These are phyloP conservation scores for Pseudogymnoascus sp. DNA, from an alignment of 2,329 filamentous ascomycete genomes.

Conservation along the genomic window DNA sequence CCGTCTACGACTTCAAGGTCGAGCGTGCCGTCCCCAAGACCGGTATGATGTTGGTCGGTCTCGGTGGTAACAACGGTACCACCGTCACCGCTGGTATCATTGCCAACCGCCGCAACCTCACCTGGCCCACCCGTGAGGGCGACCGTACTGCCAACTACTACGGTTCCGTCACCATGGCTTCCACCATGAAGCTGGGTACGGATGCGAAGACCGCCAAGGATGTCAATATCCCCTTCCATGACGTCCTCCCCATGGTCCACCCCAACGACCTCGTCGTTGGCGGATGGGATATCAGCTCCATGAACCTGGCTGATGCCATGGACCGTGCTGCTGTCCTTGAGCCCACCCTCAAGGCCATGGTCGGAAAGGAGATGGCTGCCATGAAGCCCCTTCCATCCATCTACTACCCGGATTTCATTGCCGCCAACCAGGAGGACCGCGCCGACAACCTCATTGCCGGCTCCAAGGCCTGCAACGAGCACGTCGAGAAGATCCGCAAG, in stretches of 20 bases:
- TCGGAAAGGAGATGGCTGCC: conserved; percentile 85
- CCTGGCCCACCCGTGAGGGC: conserved; percentile 92
- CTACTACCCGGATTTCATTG: conserved; percentile 99
- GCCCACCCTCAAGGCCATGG: conserved; percentile 81
- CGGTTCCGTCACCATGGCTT: conserved; percentile 93
- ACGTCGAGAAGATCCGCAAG: conserved; percentile 86
- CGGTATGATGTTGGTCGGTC: conserved; percentile 95
- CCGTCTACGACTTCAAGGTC: conserved; percentile 93
- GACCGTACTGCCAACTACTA: conserved; percentile 88
- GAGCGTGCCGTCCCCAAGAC: conserved; percentile 88
- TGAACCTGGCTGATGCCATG: conserved; percentile 88
- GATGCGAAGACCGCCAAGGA: conserved; percentile 78
- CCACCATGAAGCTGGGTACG: conserved; percentile 91
- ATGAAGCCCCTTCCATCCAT: conserved; percentile 88
- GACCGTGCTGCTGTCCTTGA: conserved; percentile 92
- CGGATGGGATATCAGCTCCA: conserved; percentile 91
- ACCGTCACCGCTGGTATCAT: conserved; percentile 96
- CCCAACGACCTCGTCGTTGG: conserved; percentile 92
- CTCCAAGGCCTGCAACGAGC: conserved; percentile 72
- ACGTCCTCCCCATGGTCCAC: conserved; percentile 92
- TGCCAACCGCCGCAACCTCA: conserved; percentile 78
- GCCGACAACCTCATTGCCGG: conserved; percentile 86
- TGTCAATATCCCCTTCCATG: conserved; percentile 92
- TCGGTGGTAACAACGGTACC: conserved; percentile 96
- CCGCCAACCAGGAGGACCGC: conserved; percentile 93